These are phyloP conservation scores for Yamadazyma aaseri DNA, from an alignment of 1,139 yeast species.

Conservation along the genomic window DNA sequence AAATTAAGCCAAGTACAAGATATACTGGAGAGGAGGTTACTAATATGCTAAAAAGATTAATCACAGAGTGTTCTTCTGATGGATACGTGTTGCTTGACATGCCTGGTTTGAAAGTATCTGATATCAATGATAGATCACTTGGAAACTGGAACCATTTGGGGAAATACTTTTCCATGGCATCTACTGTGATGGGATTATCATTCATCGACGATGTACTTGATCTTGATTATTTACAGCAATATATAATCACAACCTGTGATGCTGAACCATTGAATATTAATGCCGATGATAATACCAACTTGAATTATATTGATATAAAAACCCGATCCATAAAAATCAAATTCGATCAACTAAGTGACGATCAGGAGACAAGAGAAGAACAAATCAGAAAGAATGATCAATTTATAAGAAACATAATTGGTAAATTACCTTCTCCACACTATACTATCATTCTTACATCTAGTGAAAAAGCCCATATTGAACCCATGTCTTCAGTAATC, in stretches of 20 bases:
- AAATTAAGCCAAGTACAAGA: conserved; percentile 21
- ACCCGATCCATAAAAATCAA: conserved; percentile 59
- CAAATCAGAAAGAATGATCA: conserved; percentile 47
- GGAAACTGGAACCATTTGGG: conserved; percentile 54
- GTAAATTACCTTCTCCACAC: conserved; percentile 70
- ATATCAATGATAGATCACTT: conserved; percentile 42
- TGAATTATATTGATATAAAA: conserved; percentile 55
- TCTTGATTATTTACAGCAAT: conserved; percentile 43
- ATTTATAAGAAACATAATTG: conserved; percentile 47
- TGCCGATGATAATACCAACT: conserved; percentile 43
- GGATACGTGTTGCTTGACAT: conserved; percentile 66
- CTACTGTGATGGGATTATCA: conserved; percentile 64
- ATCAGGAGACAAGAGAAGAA: conserved; percentile 17
- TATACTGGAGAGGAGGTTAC: conserved; percentile 27
- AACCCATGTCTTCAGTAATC: conserved; percentile 32
- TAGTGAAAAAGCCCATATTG: conserved; percentile 20
- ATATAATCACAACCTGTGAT: conserved; percentile 46
- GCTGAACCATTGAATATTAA: conserved; percentile 41
- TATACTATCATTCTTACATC: conserved; percentile 52
- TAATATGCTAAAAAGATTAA: conserved; percentile 45
- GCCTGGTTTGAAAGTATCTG: conserved; percentile 65
- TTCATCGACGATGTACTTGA: conserved; percentile 47
- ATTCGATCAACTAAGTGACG: conserved; percentile 41
- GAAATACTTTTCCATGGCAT: conserved; percentile 55
- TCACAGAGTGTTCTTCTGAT: conserved; percentile 66